A percentile compares a stretch with the other conserved stretches of the same genome.
Evolutionary conservation across 164 flowering plant species (phyloP).

Genomic region (Litsea cubeba): DNA sequence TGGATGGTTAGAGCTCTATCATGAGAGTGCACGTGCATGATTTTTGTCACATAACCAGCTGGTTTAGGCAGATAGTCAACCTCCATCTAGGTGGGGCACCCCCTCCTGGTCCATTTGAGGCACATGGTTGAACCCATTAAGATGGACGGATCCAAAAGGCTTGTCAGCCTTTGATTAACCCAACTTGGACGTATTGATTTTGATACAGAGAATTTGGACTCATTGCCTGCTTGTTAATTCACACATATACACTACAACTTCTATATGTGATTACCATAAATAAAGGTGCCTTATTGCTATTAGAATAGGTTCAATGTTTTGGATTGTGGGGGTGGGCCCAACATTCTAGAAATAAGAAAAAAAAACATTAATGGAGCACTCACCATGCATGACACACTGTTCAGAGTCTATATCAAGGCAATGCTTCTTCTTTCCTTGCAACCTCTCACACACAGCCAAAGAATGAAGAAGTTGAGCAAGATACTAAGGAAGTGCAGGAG

Average conservation of each 20-base stretch:
- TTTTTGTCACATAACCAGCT: background rate
- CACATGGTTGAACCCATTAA: background rate
- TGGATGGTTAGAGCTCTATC: background rate
- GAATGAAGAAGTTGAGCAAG: constrained; percentile 61
- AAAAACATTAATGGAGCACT: constrained; percentile 11
- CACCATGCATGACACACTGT: constrained; percentile 5
- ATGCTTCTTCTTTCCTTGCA: constrained; percentile 15
- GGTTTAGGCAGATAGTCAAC: background rate
- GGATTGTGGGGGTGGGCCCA: constrained; percentile 6
- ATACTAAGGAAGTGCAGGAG: constrained; percentile 70
- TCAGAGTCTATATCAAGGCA: constrained; percentile 15
- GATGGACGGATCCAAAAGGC: background rate
- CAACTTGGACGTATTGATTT: background rate
- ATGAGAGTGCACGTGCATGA: constrained; percentile 9
- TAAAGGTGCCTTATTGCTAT: background rate
- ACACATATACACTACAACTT: too few relatives aligned
- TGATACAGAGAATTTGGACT: too few relatives aligned
- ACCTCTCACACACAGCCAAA: constrained; percentile 5
- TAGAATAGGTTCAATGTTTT: background rate
- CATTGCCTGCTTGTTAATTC: too few relatives aligned
- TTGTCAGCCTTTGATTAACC: background rate
- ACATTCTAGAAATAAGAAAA: constrained; percentile 10
- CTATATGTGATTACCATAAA: too few relatives aligned
- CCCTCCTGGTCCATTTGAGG: background rate
- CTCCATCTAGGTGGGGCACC: background rate